Conservation (phyloP, 495 filamentous ascomycete genomes). For the Copromyces sp. region DNA sequence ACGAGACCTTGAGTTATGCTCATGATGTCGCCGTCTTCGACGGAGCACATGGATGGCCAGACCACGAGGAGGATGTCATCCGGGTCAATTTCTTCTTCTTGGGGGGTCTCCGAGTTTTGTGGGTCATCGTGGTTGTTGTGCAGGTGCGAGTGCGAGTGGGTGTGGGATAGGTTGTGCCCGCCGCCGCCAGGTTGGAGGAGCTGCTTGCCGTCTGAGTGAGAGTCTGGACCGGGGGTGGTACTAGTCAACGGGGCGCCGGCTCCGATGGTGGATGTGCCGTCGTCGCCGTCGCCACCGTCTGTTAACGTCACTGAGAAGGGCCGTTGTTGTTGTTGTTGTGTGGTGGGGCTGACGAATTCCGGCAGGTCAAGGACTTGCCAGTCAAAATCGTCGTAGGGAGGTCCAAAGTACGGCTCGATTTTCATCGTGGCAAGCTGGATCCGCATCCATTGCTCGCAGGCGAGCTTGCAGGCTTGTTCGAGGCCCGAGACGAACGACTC, state of each 20-base stretch:
- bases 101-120: background rate
- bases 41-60: slow-evolving; percentile 29
- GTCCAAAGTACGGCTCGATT: slow-evolving; percentile 31
- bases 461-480: slow-evolving; percentile 22
- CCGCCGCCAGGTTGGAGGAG: background rate
- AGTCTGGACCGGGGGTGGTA: background rate
- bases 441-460: slow-evolving; percentile 27
- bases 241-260: background rate
- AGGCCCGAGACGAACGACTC: slow-evolving; percentile 24
- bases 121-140: background rate
- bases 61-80: slow-evolving; percentile 28
- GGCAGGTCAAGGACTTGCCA: slow-evolving; percentile 28
- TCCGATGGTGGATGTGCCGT: slow-evolving; percentile 2
- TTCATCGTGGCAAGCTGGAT: slow-evolving; percentile 26
- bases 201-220: background rate
- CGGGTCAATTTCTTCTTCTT: slow-evolving; percentile 19
- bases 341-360: slow-evolving; percentile 13
- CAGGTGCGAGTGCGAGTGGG: background rate
- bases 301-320: background rate
- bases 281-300: slow-evolving; percentile 4
- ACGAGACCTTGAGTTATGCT: slow-evolving; percentile 28
- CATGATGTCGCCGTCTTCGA: slow-evolving; percentile 26
- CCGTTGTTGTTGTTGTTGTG: background rate
- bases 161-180: background rate
- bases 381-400: slow-evolving; percentile 31